Evolutionary conservation across 2,329 filamentous ascomycete species (phyloP).

Genomic region (Chaetomium sp.): DNA sequence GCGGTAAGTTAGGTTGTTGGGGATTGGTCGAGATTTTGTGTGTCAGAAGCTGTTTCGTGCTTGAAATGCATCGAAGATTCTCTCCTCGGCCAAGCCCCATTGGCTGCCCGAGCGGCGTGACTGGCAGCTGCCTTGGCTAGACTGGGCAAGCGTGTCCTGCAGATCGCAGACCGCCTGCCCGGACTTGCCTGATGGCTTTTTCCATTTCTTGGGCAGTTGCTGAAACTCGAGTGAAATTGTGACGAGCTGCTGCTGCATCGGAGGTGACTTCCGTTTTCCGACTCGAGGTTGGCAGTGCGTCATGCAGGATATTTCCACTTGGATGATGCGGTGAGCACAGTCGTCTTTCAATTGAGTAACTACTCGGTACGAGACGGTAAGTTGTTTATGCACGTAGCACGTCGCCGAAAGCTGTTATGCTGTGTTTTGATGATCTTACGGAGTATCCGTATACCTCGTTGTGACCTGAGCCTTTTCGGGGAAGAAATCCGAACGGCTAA

Average conservation of each 20-base stretch:
- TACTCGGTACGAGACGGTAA: not conserved
- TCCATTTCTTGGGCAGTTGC: not conserved
- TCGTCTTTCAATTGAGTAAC: not conserved
- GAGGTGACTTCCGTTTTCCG: constrained; percentile 14
- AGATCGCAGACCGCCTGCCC: not conserved
- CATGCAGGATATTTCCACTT: not conserved
- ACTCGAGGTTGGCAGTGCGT: not conserved
- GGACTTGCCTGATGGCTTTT: not conserved
- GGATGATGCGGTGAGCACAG: not conserved
- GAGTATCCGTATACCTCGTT: too few relatives aligned
- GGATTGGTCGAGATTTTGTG: constrained; percentile 5
- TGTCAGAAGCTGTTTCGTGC: constrained; percentile 20
- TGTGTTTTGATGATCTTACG: not conserved
- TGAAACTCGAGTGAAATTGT: not conserved
- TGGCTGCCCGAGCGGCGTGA: not conserved
- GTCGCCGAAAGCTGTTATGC: not conserved
- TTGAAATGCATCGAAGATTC: not conserved
- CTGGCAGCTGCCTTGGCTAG: not conserved
- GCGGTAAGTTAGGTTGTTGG: not conserved
- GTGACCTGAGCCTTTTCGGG: not conserved
- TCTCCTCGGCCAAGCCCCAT: not conserved
- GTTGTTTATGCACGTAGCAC: not conserved
- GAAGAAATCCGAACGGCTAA: not conserved
- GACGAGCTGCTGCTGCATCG: constrained; percentile 7
- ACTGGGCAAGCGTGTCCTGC: constrained; percentile 3